Conservation (phyloP, 441 rosid genomes). For the Pelargonium cotyledonis region DNA sequence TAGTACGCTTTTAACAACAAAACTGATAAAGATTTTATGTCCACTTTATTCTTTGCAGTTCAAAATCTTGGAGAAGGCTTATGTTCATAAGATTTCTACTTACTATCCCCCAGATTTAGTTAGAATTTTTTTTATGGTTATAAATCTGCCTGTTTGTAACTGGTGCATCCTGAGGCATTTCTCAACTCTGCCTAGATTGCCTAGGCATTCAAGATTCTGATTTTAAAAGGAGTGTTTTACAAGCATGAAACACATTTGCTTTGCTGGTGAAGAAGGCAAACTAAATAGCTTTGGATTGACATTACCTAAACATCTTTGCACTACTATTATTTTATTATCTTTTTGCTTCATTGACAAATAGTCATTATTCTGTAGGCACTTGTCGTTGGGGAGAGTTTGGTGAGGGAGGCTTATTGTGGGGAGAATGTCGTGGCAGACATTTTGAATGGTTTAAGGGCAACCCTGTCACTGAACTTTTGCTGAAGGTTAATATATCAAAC, state of each 20-base stretch:
- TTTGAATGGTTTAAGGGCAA: conserved; percentile 95
- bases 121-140: not conserved
- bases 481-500: conserved; percentile 39
- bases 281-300: not conserved
- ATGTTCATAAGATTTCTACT: not conserved
- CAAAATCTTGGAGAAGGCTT: not conserved
- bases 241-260: not conserved
- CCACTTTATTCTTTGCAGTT: not conserved
- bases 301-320: not conserved
- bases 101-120: not conserved
- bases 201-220: conserved; percentile 4
- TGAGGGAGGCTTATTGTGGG: conserved; percentile 94
- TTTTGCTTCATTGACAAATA: not conserved
- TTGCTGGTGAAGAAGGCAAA: not conserved
- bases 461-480: conserved; percentile 56
- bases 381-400: conserved; percentile 97
- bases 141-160: not conserved
- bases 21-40: not conserved
- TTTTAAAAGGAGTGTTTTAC: not conserved
- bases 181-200: not conserved
- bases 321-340: not conserved
- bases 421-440: conserved; percentile 69
- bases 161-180: not conserved
- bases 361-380: conserved; percentile 46
- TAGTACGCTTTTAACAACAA: not conserved